A percentile compares a stretch with the other conserved stretches of the same genome.
phyloP scores from a whole-genome alignment of 2,329 filamentous ascomycete species.

The Aspergillus persii region DNA sequence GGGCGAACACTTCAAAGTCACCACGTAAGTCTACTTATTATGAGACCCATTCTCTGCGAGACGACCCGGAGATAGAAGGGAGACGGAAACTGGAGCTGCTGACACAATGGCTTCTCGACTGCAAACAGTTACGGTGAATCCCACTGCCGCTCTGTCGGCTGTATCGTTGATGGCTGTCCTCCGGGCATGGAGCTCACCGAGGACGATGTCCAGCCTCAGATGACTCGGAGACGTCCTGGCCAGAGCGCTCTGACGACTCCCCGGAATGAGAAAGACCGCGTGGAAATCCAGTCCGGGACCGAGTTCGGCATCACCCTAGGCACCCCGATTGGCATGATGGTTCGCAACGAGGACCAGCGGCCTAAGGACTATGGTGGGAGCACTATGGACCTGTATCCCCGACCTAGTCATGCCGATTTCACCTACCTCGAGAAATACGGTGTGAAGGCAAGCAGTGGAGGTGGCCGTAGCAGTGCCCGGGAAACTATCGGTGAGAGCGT shows the following conservation, averaged over 20 bases:
- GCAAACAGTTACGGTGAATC: constrained; percentile 70
- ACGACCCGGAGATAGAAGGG: not conserved
- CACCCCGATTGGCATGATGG: constrained; percentile 82
- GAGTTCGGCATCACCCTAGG: constrained; percentile 88
- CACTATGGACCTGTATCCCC: constrained; percentile 88
- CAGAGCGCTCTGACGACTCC: constrained; percentile 90
- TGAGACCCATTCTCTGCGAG: not conserved
- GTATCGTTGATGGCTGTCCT: constrained; percentile 90
- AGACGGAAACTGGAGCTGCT: not conserved
- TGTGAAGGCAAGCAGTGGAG: constrained; percentile 84
- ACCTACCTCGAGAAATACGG: constrained; percentile 98
- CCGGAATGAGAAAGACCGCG: constrained; percentile 85
- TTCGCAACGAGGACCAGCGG: constrained; percentile 88
- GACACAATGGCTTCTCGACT: not conserved
- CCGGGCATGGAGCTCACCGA: constrained; percentile 84
- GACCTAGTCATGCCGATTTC: constrained; percentile 92
- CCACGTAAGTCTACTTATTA: constrained; percentile 60
- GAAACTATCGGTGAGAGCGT: constrained; percentile 76
- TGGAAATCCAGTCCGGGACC: constrained; percentile 88
- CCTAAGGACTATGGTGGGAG: constrained; percentile 86
- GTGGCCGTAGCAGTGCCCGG: constrained; percentile 84
- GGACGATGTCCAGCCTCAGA: constrained; percentile 87
- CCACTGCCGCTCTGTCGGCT: constrained; percentile 88
- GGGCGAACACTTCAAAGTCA: constrained; percentile 76
- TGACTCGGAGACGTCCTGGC: constrained; percentile 84